Conservation (phyloP, 129 eudicot genomes). For the Escallonia rubra region DNA sequence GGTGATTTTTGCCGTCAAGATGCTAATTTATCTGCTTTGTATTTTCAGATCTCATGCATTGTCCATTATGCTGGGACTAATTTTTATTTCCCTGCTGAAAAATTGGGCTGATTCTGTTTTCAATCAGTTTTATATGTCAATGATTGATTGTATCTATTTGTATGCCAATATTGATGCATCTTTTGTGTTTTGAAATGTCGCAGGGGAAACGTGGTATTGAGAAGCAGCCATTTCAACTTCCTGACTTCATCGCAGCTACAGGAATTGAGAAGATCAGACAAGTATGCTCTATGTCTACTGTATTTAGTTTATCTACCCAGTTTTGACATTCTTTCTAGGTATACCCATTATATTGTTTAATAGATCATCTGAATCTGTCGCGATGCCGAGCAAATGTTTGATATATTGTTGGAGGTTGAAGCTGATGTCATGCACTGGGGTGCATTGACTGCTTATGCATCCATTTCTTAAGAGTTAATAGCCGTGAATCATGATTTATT, state of each 20-base stretch:
- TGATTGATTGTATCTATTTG: neutral
- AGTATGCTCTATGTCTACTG: conserved; percentile 33
- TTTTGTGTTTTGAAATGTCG: conserved; percentile 36
- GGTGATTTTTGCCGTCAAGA: conserved; percentile 2
- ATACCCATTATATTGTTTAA: too few species aligned
- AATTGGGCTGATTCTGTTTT: conserved; percentile 4
- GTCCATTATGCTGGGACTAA: conserved; percentile 15
- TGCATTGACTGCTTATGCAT: too few species aligned
- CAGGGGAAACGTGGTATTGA: conserved; percentile 99
- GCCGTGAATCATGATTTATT: too few species aligned
- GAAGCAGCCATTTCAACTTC: conserved; percentile 97
- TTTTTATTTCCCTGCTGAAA: neutral
- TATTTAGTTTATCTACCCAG: too few species aligned
- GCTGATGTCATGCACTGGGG: too few species aligned
- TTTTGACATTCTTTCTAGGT: too few species aligned
- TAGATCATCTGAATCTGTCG: too few species aligned
- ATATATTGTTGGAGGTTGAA: too few species aligned
- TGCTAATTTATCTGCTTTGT: conserved; percentile 17
- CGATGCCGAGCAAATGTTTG: too few species aligned
- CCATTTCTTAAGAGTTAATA: too few species aligned
- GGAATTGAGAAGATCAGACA: conserved; percentile 99
- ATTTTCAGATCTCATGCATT: conserved; percentile 15
- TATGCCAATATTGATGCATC: conserved; percentile 26
- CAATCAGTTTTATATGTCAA: neutral
- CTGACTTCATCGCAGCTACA: conserved; percentile 97